Base-by-base conservation (phyloP, 306 rosid species). In the Castanea crenata region DNA sequence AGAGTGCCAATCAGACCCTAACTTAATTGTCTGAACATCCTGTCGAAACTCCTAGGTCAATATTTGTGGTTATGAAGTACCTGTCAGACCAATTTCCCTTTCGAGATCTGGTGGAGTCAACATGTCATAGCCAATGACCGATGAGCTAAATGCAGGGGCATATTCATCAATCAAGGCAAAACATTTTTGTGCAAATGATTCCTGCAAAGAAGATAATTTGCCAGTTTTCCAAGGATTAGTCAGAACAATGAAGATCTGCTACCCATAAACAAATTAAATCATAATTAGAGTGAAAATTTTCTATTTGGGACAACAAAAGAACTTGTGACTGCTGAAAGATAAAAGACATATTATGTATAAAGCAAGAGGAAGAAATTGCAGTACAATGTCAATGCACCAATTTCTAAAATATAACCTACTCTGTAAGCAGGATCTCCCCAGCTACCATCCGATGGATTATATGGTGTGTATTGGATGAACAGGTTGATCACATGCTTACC, bases 81-180 rank as follows among this genome's bases (percentile, higher is more conserved):
- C 98, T 75, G 97, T 94, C 83, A 94, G 81, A 76, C 97, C 97
- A 19, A 94, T 78, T 88, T 92, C 95, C 88, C 92, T 88, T 84
- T 94, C 98, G 69, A 94, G 98, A 77, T 94, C 98, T 68, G 97
- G 98, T 4, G 98, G 98, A 21, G 98, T 92, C 84, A 94, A 83
- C 98, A 92, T 92, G 82, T 94, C 97, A 52, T 92, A 90, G 34
- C 89, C 99, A 75, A 92, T 77, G 23, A 94, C 21, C 69, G 99
- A 91, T 78, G 93, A 54, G 82, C 95, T 86, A 86, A 94, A 94
- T 70, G 94, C 93, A 25, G 97, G 97, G 61, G 95, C 97, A 82
- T 94, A 92, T 85, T 94, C 97, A 71, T 94, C 97, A 81, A 94
- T 90, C 82, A 92, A 77, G 68, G 55, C 55, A 79, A 92, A 94